Conservation (phyloP, 139 green algal species). For the Bryopsis sp. region DNA sequence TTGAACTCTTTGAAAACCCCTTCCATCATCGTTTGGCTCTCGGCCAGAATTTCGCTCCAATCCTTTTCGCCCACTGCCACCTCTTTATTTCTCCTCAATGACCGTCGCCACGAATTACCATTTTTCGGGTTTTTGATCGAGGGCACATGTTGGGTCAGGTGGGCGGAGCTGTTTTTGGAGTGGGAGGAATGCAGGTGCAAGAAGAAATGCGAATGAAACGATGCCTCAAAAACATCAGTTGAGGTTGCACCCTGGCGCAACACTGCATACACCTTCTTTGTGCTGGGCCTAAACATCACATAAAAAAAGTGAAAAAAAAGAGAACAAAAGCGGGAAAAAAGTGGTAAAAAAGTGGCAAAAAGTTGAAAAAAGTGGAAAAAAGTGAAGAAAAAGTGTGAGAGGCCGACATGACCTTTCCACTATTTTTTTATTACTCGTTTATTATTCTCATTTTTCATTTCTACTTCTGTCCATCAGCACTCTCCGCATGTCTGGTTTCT, state of each 20-base stretch:
- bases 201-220: slow-evolving; percentile 62
- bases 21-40: slow-evolving; percentile 24
- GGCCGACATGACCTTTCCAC: too few species aligned
- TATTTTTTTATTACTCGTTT: too few species aligned
- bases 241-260: slow-evolving; percentile 47
- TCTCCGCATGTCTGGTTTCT: slow-evolving; percentile 1
- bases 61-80: slow-evolving; percentile 14
- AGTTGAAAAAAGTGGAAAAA: slow-evolving; percentile 17
- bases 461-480: slow-evolving; percentile 19
- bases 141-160: not conserved
- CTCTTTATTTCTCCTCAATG: slow-evolving; percentile 17
- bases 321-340: not conserved
- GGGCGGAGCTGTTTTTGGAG: not conserved
- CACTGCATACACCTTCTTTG: slow-evolving; percentile 57
- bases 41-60: slow-evolving; percentile 19
- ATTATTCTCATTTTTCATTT: too few species aligned
- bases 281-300: not conserved
- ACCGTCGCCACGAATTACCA: slow-evolving; percentile 10
- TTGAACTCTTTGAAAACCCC: slow-evolving; percentile 42
- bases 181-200: slow-evolving; percentile 35
- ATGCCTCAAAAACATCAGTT: slow-evolving; percentile 45
- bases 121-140: slow-evolving; percentile 2
- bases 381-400: not conserved
- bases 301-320: not conserved
- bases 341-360: not conserved